Conservation (phyloP, 805 yeast species). For the Saccharomycopsis selenospora region DNA sequence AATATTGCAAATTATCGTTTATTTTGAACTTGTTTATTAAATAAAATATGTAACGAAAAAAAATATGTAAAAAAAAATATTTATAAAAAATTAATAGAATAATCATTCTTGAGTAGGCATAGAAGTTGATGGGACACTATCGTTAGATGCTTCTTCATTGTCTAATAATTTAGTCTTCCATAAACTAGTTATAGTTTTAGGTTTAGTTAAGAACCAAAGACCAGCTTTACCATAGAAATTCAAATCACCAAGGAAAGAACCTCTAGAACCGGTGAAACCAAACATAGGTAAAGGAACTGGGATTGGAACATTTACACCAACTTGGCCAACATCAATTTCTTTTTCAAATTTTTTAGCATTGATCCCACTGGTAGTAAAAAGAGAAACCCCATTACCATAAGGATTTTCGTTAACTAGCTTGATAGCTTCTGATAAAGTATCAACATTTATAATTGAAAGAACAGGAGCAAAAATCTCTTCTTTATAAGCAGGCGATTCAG, state of each 20-base stretch:
- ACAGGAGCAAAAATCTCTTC: constrained; percentile 77
- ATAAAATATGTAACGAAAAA: no score
- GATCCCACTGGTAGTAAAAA: constrained; percentile 64
- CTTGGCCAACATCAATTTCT: constrained; percentile 67
- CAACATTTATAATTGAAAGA: constrained; percentile 51
- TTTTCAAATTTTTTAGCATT: constrained; percentile 64
- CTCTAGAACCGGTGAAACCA: constrained; percentile 71
- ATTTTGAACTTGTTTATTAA: no score
- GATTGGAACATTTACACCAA: constrained; percentile 71
- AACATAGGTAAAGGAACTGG: constrained; percentile 81
- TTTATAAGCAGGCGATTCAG: constrained; percentile 60
- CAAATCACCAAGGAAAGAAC: constrained; percentile 70
- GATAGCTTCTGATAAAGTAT: constrained; percentile 67
- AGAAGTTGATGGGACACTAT: constrained; percentile 6
- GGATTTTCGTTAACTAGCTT: constrained; percentile 50
- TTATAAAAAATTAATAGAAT: no score
- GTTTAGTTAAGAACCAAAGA: constrained; percentile 60
- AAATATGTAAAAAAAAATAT: no score
- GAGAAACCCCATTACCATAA: constrained; percentile 67
- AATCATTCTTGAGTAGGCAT: constrained; percentile 16
- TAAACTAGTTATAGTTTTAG: constrained; percentile 63
- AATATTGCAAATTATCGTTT: no score
- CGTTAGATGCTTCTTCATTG: neutral
- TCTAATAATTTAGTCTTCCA: constrained; percentile 37
- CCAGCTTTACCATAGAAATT: constrained; percentile 79